Evolutionary conservation across 2,329 filamentous ascomycete species (phyloP).

Genomic region (Fusarium poae): DNA sequence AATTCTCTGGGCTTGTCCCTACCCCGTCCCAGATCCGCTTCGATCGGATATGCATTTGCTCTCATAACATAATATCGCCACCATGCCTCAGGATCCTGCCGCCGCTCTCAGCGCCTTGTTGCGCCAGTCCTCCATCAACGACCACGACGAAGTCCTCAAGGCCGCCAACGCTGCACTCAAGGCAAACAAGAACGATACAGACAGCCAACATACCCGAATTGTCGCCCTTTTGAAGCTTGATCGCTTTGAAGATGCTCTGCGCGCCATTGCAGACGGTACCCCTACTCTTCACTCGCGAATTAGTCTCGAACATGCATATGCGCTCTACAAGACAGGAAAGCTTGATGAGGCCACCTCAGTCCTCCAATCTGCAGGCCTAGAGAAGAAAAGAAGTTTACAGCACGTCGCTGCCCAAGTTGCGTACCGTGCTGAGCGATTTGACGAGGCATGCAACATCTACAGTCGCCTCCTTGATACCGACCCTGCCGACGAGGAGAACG

Average conservation of each 20-base stretch:
- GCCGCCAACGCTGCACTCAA: slow-evolving; percentile 72
- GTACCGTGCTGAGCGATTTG: slow-evolving; percentile 81
- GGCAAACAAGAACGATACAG: slow-evolving; percentile 68
- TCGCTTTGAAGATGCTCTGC: slow-evolving; percentile 82
- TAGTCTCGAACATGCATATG: slow-evolving; percentile 80
- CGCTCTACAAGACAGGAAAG: slow-evolving; percentile 83
- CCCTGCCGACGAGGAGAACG: slow-evolving; percentile 74
- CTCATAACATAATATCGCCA: slow-evolving; percentile 34
- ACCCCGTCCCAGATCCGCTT: background rate
- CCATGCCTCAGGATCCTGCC: slow-evolving; percentile 62
- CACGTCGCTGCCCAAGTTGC: slow-evolving; percentile 76
- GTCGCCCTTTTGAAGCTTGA: slow-evolving; percentile 85
- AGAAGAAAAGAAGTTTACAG: slow-evolving; percentile 54
- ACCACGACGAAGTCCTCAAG: slow-evolving; percentile 80
- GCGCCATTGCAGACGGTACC: slow-evolving; percentile 74
- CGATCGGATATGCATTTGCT: slow-evolving; percentile 45
- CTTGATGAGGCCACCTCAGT: slow-evolving; percentile 72
- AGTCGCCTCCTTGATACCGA: slow-evolving; percentile 64
- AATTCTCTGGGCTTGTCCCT: background rate
- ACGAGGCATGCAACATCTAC: slow-evolving; percentile 74
- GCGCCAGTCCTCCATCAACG: slow-evolving; percentile 68
- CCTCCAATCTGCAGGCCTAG: slow-evolving; percentile 52
- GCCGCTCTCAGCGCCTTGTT: slow-evolving; percentile 67
- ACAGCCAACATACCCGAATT: slow-evolving; percentile 76
- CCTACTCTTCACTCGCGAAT: slow-evolving; percentile 71